Evolutionary conservation across 177 flowering plant genomes (phyloP), one percentile per base, ranked within the genome.

Genomic region (Vitis hybrid): DNA sequence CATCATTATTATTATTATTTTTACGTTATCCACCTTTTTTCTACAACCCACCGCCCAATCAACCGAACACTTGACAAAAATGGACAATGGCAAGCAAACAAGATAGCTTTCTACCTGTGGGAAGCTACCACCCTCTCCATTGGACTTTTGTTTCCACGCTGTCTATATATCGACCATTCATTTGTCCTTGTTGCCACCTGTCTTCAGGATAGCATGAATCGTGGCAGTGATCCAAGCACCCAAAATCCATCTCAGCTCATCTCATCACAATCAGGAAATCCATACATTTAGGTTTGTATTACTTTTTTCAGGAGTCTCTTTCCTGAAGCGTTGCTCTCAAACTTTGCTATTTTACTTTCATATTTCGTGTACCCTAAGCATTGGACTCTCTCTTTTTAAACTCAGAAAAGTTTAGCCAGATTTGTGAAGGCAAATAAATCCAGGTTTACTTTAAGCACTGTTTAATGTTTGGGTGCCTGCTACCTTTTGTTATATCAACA

Each of bases 21-120:
- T 18, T 9, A 5, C 15, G 11, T 30, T 65, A 17, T 4, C 17
- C 56, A 12, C 61, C 1, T 55, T 30, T 26, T 66, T 70, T 17
- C 70, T 51, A 60, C 62, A 54, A 56, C 65, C 60, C 73, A 70
- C 77, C 77, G 77, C 70, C 77, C 77, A 72, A 73, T 62, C 67
- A 60, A 17, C 60, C 51, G 62, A 73, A 18, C 59, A 49, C 26
- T 23, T 17, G 30, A 13, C 58, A 56, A 63, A 49, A 64, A 34
- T n/a, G 21, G 60, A 66, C 66, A 51, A 66, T 3, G 8, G 9
- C 52, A 13, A 57, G 10, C 19, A 17, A 18, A 57, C 60, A 19
- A 57, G 10, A 17, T 5, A 5, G 40, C 21, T 57, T 32, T 50
- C 40, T 21, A 50, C 21, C 15, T 13, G 60, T 66, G 17, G 40